Percentiles rank a stretch among this genome's conserved stretches.
These are phyloP conservation scores for Pyrenophora tritici-repentis DNA, from an alignment of 2,329 filamentous ascomycete species.

Conservation along the genomic window DNA sequence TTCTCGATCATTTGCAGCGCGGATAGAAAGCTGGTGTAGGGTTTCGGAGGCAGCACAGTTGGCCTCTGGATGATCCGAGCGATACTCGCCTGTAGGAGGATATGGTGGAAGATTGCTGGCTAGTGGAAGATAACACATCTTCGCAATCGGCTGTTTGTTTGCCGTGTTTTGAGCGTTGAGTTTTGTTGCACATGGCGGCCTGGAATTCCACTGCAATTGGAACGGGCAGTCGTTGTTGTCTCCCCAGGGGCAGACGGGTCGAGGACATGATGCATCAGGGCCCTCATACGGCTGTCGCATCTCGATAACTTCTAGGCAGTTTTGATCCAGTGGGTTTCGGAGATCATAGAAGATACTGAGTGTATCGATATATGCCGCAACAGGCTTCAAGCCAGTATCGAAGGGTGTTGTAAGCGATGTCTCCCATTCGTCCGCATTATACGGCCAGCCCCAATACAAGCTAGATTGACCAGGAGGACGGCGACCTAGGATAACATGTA, in stretches of 20 bases:
- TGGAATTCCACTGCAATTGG: slow-evolving; percentile 1
- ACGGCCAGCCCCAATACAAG: slow-evolving; percentile 31
- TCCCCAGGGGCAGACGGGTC: slow-evolving; percentile 13
- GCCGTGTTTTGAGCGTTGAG: neutral
- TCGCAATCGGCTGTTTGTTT: neutral
- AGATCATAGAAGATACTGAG: slow-evolving; percentile 35
- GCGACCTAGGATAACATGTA: slow-evolving; percentile 31
- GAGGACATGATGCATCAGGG: slow-evolving; percentile 16
- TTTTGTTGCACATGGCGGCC: slow-evolving; percentile 1
- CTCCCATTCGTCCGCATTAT: slow-evolving; percentile 16
- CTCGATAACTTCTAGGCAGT: slow-evolving; percentile 21
- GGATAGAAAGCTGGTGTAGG: slow-evolving; percentile 19
- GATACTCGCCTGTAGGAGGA: slow-evolving; percentile 22
- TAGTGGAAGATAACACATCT: slow-evolving; percentile 2
- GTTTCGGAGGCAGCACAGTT: slow-evolving; percentile 4
- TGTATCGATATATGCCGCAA: slow-evolving; percentile 23
- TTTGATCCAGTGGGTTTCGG: slow-evolving; percentile 24
- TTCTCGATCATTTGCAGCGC: slow-evolving; percentile 28
- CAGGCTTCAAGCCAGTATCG: slow-evolving; percentile 18
- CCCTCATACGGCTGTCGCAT: slow-evolving; percentile 4
- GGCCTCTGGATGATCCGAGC: slow-evolving; percentile 2
- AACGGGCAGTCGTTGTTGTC: slow-evolving; percentile 6
- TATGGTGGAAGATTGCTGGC: slow-evolving; percentile 7
- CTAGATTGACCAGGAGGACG: slow-evolving; percentile 18
- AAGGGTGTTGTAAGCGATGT: slow-evolving; percentile 16